Evolutionary conservation across 352 stramenopile genomes (phyloP).

Genomic region (Phytophthora cryptogea): DNA sequence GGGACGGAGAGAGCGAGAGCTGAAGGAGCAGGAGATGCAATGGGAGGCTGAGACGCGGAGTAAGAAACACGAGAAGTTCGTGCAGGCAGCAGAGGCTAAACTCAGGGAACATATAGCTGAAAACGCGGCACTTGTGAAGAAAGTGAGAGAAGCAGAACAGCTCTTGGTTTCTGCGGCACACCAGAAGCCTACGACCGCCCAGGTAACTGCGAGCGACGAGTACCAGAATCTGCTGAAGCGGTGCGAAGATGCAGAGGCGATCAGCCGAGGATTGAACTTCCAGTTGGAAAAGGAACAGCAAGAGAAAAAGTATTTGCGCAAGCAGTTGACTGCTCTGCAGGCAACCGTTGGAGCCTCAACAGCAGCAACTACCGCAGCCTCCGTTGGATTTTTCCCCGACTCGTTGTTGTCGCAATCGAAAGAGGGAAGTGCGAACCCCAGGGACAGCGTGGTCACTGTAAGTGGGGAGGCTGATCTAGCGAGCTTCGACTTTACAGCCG

Average conservation of each 20-base stretch:
- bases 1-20: slow-evolving; percentile 34
- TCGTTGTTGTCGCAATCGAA: slow-evolving; percentile 5
- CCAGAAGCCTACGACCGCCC: slow-evolving; percentile 26
- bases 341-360: slow-evolving; percentile 26
- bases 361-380: slow-evolving; percentile 31
- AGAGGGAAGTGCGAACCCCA: slow-evolving; percentile 32
- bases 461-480: slow-evolving; percentile 52
- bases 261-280: slow-evolving; percentile 64
- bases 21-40: slow-evolving; percentile 47
- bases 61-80: slow-evolving; percentile 31
- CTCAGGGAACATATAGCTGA: slow-evolving; percentile 25
- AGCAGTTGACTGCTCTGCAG: slow-evolving; percentile 56
- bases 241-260: slow-evolving; percentile 69
- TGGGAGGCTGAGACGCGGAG: slow-evolving; percentile 37
- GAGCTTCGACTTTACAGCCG: slow-evolving; percentile 64
- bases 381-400: slow-evolving; percentile 37
- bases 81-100: slow-evolving; percentile 25
- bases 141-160: slow-evolving; percentile 48
- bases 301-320: slow-evolving; percentile 78
- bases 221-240: slow-evolving; percentile 62
- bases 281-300: slow-evolving; percentile 79
- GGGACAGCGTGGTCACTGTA: slow-evolving; percentile 45
- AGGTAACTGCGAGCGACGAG: slow-evolving; percentile 51
- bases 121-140: slow-evolving; percentile 38
- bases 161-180: slow-evolving; percentile 27